A percentile compares a stretch with the other conserved stretches of the same genome.
Conservation (phyloP, 108 stramenopile species). For the Mayamaea pseudoterrestris region DNA sequence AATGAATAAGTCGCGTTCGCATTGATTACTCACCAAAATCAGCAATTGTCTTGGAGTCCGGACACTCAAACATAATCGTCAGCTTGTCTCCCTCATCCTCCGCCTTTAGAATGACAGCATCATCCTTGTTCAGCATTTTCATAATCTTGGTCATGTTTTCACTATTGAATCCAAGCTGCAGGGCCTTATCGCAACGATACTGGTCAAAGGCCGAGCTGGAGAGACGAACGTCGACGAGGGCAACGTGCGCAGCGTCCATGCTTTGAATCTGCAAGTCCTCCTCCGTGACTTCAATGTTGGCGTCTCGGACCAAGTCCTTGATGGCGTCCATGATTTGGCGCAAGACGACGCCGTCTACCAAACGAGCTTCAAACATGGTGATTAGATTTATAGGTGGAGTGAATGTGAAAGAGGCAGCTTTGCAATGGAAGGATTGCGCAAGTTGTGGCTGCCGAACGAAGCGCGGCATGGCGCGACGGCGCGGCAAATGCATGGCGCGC, state of each 20-base stretch:
- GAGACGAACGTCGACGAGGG: conserved; percentile 82
- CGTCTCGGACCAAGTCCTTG: conserved; percentile 93
- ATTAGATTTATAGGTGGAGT: no score
- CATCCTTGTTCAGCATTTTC: conserved; percentile 95
- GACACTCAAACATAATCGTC: conserved; percentile 88
- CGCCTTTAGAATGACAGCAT: conserved; percentile 92
- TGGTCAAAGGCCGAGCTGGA: conserved; percentile 82
- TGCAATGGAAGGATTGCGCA: no score
- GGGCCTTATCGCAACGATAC: conserved; percentile 91
- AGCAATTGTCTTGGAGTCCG: conserved; percentile 70
- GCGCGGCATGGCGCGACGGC: no score
- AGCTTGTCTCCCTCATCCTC: conserved; percentile 86
- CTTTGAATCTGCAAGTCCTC: conserved; percentile 93
- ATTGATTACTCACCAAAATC: conserved; percentile 82
- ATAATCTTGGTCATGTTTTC: conserved; percentile 95
- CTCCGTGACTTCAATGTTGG: conserved; percentile 83
- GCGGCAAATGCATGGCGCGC: no score
- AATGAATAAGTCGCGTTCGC: neutral
- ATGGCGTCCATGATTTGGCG: conserved; percentile 97
- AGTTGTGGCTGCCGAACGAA: no score
- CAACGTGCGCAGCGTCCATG: conserved; percentile 98
- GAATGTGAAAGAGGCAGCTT: no score
- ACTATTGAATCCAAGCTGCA: conserved; percentile 89
- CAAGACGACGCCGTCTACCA: conserved; percentile 84
- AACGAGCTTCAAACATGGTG: conserved; percentile 96